Base-by-base conservation (phyloP, 768 basidiomycete genomes). In the Melanogaster broomeanus region DNA sequence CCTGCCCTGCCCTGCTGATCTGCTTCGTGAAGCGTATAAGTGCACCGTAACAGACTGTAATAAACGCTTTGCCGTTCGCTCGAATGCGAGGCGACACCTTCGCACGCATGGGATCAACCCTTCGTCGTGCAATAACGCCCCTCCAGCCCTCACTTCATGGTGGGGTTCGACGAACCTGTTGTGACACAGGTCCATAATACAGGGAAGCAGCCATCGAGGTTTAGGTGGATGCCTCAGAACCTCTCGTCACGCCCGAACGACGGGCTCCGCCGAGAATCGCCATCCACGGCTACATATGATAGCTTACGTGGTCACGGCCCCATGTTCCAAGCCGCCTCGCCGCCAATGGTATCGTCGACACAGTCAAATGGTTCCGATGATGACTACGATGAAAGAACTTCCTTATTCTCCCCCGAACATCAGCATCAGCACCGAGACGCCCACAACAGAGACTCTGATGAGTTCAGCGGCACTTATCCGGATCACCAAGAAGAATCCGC, bases 51-150 rank as follows among this genome's bases (percentile, higher is more conserved):
- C 78, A 13, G 75, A 76, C 30, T 92, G 90, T 63, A 68, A 72
- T 27, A 85, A 86, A 62, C 77, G 75, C 4, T 92, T 91, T 60
- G 82, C 86, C 18, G 88, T 91, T 16, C 82, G 87, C 12, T 91
- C 89, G 8, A 92, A 92, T 59, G 88, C 88, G 15, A 88, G 84
- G 65, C 79, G 89, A 30, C 89, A 92, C 61, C 76, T 88, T 33
- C 84, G 87, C 40, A 90, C 86, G 2, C 89, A 92, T 57, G 85
- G 86, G 22, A 75, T 85, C 38, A 61, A 63, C 51, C 65, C 64
- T 13, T 57, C 65, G 12, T 51, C 58, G 12, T 35, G 53, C n/a
- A 63, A 50, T n/a, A 47, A 27, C 15, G 13, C 44, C 55, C 66
- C 21, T 55, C 62, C 12, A 30, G 50, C n/a, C 57, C 69, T 15